Evolutionary conservation across 345 rosid genomes (phyloP).

Genomic region (Viola odorata): DNA sequence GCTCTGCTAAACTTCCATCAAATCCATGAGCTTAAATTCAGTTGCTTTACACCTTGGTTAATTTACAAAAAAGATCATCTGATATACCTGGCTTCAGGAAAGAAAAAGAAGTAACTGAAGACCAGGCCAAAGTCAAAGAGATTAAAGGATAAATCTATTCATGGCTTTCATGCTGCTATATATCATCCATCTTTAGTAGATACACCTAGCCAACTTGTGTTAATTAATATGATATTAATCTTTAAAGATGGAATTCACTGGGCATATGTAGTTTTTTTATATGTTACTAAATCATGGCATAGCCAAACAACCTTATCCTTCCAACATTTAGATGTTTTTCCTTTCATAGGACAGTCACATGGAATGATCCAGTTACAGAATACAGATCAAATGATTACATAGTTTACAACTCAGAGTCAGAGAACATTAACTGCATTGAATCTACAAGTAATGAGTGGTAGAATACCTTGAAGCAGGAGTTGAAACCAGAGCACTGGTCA

Average conservation of each 20-base stretch:
- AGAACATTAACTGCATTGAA: constrained; percentile 2
- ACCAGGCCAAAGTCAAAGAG: constrained; percentile 36
- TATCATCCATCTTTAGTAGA: not conserved
- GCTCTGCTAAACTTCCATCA: constrained; percentile 98
- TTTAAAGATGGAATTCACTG: not conserved
- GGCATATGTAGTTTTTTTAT: too few species aligned
- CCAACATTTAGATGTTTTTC: not conserved
- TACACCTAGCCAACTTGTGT: not conserved
- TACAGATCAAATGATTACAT: not conserved
- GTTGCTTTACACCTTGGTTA: constrained; percentile 67
- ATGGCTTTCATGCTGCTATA: not conserved
- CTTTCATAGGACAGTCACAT: not conserved
- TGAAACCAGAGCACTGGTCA: constrained; percentile 55
- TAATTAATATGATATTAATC: not conserved
- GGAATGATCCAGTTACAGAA: constrained; percentile 2
- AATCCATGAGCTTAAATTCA: constrained; percentile 74
- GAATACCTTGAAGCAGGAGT: constrained; percentile 90
- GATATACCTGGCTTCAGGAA: constrained; percentile 65
- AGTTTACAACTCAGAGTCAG: too few species aligned
- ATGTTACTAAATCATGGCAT: too few species aligned
- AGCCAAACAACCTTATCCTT: constrained; percentile 10
- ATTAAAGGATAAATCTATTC: constrained; percentile 9
- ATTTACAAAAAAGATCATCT: constrained; percentile 62
- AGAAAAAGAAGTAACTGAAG: constrained; percentile 57
- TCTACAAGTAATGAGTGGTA: constrained; percentile 5